These are phyloP conservation scores for Suhomyces tanzawaensis DNA, from an alignment of 805 yeast species.

Conservation along the genomic window DNA sequence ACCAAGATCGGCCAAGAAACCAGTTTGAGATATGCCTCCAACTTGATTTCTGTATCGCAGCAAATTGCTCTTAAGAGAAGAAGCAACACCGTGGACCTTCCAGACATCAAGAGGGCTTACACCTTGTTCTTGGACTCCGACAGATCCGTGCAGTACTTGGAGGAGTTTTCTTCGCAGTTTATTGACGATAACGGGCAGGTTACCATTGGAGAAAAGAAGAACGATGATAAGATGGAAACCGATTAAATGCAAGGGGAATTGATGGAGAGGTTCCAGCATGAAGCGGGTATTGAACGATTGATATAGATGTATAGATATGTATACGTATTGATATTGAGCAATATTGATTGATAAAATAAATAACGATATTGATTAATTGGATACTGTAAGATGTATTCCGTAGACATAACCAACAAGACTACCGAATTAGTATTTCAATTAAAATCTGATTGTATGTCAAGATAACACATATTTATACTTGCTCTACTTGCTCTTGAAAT, in stretches of 20 bases:
- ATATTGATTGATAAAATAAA: no score
- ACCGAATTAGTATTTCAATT: no score
- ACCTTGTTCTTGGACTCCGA: constrained; percentile 82
- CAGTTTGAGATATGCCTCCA: constrained; percentile 87
- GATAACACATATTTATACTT: no score
- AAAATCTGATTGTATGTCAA: no score
- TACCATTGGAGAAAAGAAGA: constrained; percentile 41
- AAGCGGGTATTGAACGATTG: no score
- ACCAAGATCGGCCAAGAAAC: constrained; percentile 90
- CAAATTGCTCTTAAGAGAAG: constrained; percentile 84
- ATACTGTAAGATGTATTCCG: no score
- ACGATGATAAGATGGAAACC: constrained; percentile 38
- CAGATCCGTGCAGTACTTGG: constrained; percentile 83
- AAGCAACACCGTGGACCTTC: constrained; percentile 63
- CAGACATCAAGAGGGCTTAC: constrained; percentile 85
- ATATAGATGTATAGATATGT: no score
- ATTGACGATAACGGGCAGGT: constrained; percentile 80
- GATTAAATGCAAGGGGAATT: constrained; percentile 7
- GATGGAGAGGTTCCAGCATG: background rate
- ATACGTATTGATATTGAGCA: no score
- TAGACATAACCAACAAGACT: no score
- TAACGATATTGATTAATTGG: no score
- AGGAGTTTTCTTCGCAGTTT: constrained; percentile 63
- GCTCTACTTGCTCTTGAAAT: no score
- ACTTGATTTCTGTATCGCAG: constrained; percentile 85